Evolutionary conservation across 2,329 filamentous ascomycete species (phyloP).

Genomic region (Ophiosphaerella narmari): DNA sequence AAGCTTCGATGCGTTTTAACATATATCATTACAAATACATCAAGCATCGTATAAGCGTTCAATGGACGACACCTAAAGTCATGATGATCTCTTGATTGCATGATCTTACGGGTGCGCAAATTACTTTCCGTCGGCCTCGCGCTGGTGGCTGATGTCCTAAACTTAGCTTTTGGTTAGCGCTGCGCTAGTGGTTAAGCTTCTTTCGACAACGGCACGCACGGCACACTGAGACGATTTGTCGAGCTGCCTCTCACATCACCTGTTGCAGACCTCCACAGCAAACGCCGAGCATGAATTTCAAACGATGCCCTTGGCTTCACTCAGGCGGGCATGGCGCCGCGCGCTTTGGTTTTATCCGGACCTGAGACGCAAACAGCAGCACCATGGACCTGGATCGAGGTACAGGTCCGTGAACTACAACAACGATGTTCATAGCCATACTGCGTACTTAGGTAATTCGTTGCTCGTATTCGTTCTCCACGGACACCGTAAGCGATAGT

Average conservation of each 20-base stretch:
- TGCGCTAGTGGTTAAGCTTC: conserved; percentile 2
- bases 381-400: background rate
- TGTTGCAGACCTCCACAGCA: conserved; percentile 13
- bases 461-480: too few relatives aligned
- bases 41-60: too few relatives aligned
- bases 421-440: background rate
- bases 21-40: too few relatives aligned
- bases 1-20: too few relatives aligned
- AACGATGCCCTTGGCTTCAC: conserved; percentile 18
- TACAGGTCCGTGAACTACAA: background rate
- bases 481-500: too few relatives aligned
- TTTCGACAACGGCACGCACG: background rate
- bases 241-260: conserved; percentile 2
- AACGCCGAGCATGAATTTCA: conserved; percentile 17
- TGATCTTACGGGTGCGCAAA: too few relatives aligned
- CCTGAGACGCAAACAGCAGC: conserved; percentile 14
- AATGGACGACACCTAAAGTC: too few relatives aligned
- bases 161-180: background rate
- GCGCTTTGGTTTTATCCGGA: conserved; percentile 13
- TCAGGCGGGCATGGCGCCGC: background rate
- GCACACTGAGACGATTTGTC: conserved; percentile 1
- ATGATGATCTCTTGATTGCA: too few relatives aligned
- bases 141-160: too few relatives aligned
- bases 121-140: too few relatives aligned
- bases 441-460: too few relatives aligned